phyloP scores from a whole-genome alignment of 2,329 filamentous ascomycete genomes.

The Setomelanomma holmii region DNA sequence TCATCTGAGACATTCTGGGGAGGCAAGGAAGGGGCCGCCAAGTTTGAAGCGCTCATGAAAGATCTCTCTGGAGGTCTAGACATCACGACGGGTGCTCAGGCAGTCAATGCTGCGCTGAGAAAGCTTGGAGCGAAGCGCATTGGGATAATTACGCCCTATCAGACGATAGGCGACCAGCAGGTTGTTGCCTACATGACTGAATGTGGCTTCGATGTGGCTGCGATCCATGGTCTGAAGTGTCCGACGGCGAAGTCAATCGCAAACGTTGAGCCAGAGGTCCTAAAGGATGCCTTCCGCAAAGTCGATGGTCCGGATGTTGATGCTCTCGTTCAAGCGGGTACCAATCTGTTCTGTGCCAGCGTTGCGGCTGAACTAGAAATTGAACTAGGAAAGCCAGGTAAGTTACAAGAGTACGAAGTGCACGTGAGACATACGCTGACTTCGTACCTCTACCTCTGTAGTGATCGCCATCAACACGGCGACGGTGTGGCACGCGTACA shows the following conservation, averaged over 20 bases:
- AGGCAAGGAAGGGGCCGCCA: slow-evolving; percentile 34
- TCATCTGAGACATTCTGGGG: slow-evolving; percentile 45
- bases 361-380: slow-evolving; percentile 19
- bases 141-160: slow-evolving; percentile 43
- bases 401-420: too few relatives aligned
- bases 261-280: slow-evolving; percentile 15
- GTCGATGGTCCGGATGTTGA: slow-evolving; percentile 22
- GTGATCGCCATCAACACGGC: slow-evolving; percentile 28
- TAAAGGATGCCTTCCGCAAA: slow-evolving; percentile 20
- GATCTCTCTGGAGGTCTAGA: slow-evolving; percentile 35
- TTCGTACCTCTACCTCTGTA: too few relatives aligned
- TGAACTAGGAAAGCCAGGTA: too few relatives aligned
- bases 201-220: slow-evolving; percentile 36
- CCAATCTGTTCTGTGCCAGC: slow-evolving; percentile 24
- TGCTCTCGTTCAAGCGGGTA: slow-evolving; percentile 24
- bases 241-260: slow-evolving; percentile 19
- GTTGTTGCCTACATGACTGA: slow-evolving; percentile 41
- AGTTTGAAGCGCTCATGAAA: slow-evolving; percentile 41
- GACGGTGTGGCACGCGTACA: slow-evolving; percentile 24
- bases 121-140: slow-evolving; percentile 35
- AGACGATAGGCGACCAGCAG: slow-evolving; percentile 41
- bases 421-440: too few relatives aligned
- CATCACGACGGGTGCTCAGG: slow-evolving; percentile 41
- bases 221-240: slow-evolving; percentile 40
- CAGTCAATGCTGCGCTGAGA: slow-evolving; percentile 37